Conservation (phyloP, 305 asterid species). For the Fraxinus floribunda region DNA sequence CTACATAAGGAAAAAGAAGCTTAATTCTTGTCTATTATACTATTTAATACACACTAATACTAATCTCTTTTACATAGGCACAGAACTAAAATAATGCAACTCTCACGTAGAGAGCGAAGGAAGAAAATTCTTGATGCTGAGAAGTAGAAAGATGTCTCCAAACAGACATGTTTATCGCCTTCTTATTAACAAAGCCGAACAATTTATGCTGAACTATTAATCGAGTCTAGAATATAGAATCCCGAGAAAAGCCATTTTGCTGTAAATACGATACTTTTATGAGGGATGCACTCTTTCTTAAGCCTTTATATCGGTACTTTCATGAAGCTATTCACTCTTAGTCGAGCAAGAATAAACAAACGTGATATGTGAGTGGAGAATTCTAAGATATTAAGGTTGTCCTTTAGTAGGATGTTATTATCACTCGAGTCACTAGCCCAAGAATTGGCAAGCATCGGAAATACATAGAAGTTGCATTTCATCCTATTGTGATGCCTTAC, state of each 20-base stretch:
- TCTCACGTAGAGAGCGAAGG: conserved; percentile 45
- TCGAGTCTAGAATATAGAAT: background rate
- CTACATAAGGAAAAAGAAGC: background rate
- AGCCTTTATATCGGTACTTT: background rate
- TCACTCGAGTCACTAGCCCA: background rate
- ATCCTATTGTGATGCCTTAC: background rate
- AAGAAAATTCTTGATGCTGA: conserved; percentile 35
- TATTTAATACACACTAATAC: background rate
- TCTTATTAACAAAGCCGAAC: background rate
- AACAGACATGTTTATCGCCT: conserved; percentile 9
- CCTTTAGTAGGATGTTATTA: background rate
- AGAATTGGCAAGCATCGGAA: background rate
- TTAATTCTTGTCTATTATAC: background rate
- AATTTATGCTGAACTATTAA: background rate
- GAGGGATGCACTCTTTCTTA: background rate
- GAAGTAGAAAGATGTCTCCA: conserved; percentile 28
- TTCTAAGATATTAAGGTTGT: background rate
- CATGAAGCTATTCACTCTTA: background rate
- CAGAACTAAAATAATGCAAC: conserved; percentile 40
- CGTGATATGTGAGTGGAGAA: background rate
- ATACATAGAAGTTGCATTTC: background rate
- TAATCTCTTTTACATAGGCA: conserved; percentile 34
- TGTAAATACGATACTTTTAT: background rate
- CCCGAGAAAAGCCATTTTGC: background rate
- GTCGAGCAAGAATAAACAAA: background rate